Base-by-base conservation (phyloP, 805 yeast genomes). In the Wickerhamiella allomyrinae region DNA sequence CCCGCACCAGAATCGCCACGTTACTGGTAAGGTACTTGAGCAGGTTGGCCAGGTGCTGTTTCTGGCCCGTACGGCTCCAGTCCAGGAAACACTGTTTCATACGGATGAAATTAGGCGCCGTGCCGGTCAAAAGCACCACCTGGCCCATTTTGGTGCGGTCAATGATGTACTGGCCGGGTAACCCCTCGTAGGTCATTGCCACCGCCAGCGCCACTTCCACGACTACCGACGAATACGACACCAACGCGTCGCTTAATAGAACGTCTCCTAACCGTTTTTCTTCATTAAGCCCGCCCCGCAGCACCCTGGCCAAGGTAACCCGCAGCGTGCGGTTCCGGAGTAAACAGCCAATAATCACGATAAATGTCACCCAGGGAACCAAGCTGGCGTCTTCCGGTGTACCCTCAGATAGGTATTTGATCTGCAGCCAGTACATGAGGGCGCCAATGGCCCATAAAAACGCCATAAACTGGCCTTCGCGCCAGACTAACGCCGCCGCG, bases 1-100 rank as follows among this genome's bases (percentile, higher is more conserved):
- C 41, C 19, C 52, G 46, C 14, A 44, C 23, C 21, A 45, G 45
- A 38, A 41, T 46, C 36, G 49, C 52, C 31, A 39, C 20, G 44
- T 46, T 49, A 33, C 43, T 49, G 37, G 35, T 45, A 40, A 43
- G 23, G 44, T 91, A 93, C 60, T 91, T 91, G 49, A 75, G 42
- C 36, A 84, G 71, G 56, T 91, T 91, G 44, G 71, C 65, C 17
- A 86, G 51, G 56, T 85, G 89, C 40, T 67, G 67, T 33, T 44
- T 62, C 33, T 76, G 70, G 4, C 66, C 58, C 8, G 79, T 68
- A 39, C 65, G 56, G 10, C 60, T 52, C 54, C 67, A 85, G 54
- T 91, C 98, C 41, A 62, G 62, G 52, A 78, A 57, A 58, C 97
- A 91, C 62, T 91, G 99, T 37, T 73, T 71, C 21, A 89, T 67